Evolutionary conservation across 1,284 basidiomycete species (phyloP), one percentile per base, ranked within the genome.

Genomic region (Rhodofomes roseus): DNA sequence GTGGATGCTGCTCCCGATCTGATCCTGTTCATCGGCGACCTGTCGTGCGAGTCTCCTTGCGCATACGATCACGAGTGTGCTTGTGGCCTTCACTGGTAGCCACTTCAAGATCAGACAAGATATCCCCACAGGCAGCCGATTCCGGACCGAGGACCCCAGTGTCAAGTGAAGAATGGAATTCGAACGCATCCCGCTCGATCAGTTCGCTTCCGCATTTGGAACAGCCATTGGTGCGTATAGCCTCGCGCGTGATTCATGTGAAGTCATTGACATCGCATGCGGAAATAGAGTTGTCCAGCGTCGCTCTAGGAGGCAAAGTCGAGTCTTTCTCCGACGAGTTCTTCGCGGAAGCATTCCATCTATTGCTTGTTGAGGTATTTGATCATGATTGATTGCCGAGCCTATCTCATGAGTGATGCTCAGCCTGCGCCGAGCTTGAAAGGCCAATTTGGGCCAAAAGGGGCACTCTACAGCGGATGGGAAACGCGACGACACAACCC

Each of bases 401-500:
- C 50, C 22, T 53, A 22, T 46, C 11, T 18, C 7, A 54, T 55
- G 22, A 52, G 41, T 52, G 40, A 55, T 27, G 58, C 37, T 18
- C 44, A 95, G 91, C 87, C 93, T 16, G 84, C 94, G 41, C 82
- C 82, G 4, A 92, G 87, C 67, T 75, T 95, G 74, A 92, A 95
- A 75, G 96, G 97, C 14, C 92, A 95, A 66, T 99, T 96, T 68
- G 96, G 96, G 1, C 93, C 95, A 1, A 96, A 96, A 54, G 96
- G 96, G 27, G 96, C 96, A 0, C 76, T 98, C 39, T 99, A 86
- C 74, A 94, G 92, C 67, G 96, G 96, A 55, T 99, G 96, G 96
- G 96, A 99, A 74, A 86, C 84, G 20, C 79, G 95, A 40, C 79
- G 96, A 64, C 96, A 99, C 75, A 98, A 97, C 74, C 86, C 90